Percentiles rank a stretch among this genome's conserved stretches.
Conservation (phyloP, 352 stramenopile genomes). For the Phytophthora aleatoria region DNA sequence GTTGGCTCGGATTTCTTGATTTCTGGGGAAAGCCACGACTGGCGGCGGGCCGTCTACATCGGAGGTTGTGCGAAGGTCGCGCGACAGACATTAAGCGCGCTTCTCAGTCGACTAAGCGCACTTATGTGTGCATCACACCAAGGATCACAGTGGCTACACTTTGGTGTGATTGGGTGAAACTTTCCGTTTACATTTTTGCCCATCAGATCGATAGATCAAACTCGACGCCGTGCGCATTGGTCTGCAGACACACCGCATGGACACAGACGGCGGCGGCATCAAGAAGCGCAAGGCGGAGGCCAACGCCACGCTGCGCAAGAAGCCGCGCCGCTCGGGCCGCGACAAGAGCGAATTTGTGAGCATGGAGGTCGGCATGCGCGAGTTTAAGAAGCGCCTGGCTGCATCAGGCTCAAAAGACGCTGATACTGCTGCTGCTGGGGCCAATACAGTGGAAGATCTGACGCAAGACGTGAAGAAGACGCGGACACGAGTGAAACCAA, state of each 20-base stretch:
- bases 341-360: conserved; percentile 77
- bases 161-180: conserved; percentile 19
- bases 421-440: not conserved
- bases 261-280: conserved; percentile 19
- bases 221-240: not conserved
- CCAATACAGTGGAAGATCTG: conserved; percentile 20
- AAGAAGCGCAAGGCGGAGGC: conserved; percentile 37
- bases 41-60: conserved; percentile 11
- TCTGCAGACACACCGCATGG: conserved; percentile 16
- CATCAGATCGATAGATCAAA: conserved; percentile 7
- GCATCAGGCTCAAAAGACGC: not conserved
- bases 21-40: conserved; percentile 23
- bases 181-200: not conserved
- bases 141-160: conserved; percentile 20
- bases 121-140: conserved; percentile 22
- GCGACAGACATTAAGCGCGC: not conserved
- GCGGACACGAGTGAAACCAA: conserved; percentile 7
- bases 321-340: conserved; percentile 24
- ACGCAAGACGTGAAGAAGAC: conserved; percentile 20
- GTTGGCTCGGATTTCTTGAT: conserved; percentile 16
- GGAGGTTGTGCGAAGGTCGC: conserved; percentile 4
- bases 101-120: not conserved
- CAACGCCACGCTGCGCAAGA: conserved; percentile 27
- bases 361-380: conserved; percentile 73
- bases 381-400: conserved; percentile 64